phyloP scores from a whole-genome alignment of 352 stramenopile genomes.

The Phytophthora multivora region DNA sequence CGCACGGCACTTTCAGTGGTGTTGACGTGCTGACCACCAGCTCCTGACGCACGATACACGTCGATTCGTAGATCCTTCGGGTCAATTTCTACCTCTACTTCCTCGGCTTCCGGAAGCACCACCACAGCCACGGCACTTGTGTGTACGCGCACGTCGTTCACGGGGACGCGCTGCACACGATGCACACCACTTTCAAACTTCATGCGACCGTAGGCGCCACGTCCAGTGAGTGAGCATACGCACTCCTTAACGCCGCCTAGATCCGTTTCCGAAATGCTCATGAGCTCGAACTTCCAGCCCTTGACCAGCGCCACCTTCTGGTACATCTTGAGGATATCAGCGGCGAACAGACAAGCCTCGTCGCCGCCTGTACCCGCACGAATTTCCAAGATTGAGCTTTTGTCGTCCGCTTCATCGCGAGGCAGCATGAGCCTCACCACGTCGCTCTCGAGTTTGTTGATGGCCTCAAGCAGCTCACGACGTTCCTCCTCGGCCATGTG shows the following conservation, averaged over 20 bases:
- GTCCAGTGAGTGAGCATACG: conserved; percentile 68
- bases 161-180: conserved; percentile 96
- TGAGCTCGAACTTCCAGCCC: conserved; percentile 91
- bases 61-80: conserved; percentile 97
- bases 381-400: conserved; percentile 98
- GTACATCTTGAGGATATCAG: conserved; percentile 94
- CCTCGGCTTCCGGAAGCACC: conserved; percentile 93
- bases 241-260: conserved; percentile 87
- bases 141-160: conserved; percentile 97
- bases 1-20: conserved; percentile 98
- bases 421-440: conserved; percentile 83
- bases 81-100: conserved; percentile 90
- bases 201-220: conserved; percentile 95
- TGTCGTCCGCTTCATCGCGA: conserved; percentile 90
- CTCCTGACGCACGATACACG: conserved; percentile 96
- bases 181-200: conserved; percentile 99
- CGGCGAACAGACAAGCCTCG: conserved; percentile 97
- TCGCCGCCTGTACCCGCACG: conserved; percentile 95
- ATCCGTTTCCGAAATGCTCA: conserved; percentile 87
- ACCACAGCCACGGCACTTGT: conserved; percentile 98
- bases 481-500: conserved; percentile 80
- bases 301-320: conserved; percentile 83
- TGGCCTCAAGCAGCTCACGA: conserved; percentile 56
- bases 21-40: conserved; percentile 99
- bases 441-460: conserved; percentile 58